Evolutionary conservation across 2,329 filamentous ascomycete genomes (phyloP).

Genomic region (Cercospora sojina): DNA sequence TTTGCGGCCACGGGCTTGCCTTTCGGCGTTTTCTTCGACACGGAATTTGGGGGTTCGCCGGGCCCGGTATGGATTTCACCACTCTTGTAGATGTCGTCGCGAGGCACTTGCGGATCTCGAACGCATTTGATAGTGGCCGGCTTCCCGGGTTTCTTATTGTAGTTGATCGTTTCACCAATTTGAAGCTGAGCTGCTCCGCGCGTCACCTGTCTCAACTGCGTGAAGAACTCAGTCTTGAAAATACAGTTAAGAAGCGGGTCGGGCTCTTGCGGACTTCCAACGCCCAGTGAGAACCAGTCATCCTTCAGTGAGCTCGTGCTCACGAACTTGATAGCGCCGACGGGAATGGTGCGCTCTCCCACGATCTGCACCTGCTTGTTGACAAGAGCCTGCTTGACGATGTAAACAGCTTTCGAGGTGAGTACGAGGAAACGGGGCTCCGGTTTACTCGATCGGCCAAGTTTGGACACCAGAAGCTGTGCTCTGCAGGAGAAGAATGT

Average conservation of each 20-base stretch:
- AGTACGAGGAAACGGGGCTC: slow-evolving; percentile 82
- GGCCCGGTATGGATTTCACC: slow-evolving; percentile 80
- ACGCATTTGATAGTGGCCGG: slow-evolving; percentile 82
- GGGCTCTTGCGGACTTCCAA: slow-evolving; percentile 85
- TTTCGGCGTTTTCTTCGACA: slow-evolving; percentile 81
- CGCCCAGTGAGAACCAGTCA: slow-evolving; percentile 93
- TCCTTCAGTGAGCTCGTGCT: slow-evolving; percentile 78
- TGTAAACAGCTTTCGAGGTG: slow-evolving; percentile 78
- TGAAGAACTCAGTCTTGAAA: slow-evolving; percentile 96
- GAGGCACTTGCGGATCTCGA: slow-evolving; percentile 73
- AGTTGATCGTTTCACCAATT: slow-evolving; percentile 82
- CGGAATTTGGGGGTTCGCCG: slow-evolving; percentile 79
- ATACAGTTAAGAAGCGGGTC: slow-evolving; percentile 93
- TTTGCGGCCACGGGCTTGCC: slow-evolving; percentile 81
- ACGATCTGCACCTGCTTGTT: slow-evolving; percentile 79
- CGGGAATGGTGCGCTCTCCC: slow-evolving; percentile 75
- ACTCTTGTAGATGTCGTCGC: slow-evolving; percentile 89
- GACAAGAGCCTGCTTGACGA: slow-evolving; percentile 79
- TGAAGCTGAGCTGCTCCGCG: slow-evolving; percentile 78
- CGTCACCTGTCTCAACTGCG: slow-evolving; percentile 78
- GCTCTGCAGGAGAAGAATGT: slow-evolving; percentile 87
- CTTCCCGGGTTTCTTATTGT: slow-evolving; percentile 97
- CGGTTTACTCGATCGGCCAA: slow-evolving; percentile 92
- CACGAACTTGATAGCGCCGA: slow-evolving; percentile 87
- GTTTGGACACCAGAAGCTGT: slow-evolving; percentile 88